Evolutionary conservation across 2,329 filamentous ascomycete species (phyloP).

Genomic region (Macrophomina pseudophaseolina): DNA sequence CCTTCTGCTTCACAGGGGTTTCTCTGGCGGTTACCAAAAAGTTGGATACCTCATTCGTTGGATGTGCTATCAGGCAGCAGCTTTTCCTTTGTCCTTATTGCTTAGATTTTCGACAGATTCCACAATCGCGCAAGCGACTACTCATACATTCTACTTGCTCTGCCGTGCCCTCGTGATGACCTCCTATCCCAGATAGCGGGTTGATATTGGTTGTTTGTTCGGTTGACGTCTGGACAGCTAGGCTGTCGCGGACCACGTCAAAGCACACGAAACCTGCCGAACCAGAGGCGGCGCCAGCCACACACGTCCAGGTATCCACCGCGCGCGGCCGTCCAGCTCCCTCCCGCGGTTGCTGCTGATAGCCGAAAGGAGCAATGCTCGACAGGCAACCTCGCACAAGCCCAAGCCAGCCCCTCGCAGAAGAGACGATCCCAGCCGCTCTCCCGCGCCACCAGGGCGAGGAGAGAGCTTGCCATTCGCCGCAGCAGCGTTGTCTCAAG

Average conservation of each 20-base stretch:
- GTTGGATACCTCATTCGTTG: conserved; percentile 24
- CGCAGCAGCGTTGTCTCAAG: neutral
- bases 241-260: conserved; percentile 18
- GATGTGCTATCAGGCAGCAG: conserved; percentile 5
- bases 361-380: conserved; percentile 20
- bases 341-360: neutral
- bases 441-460: neutral
- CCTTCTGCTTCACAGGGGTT: conserved; percentile 7
- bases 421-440: neutral
- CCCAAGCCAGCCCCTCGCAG: conserved; percentile 6
- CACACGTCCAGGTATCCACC: neutral
- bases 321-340: conserved; percentile 1
- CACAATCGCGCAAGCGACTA: conserved; percentile 17
- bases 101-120: neutral
- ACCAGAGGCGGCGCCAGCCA: conserved; percentile 10
- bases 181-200: conserved; percentile 14
- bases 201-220: neutral
- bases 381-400: conserved; percentile 21
- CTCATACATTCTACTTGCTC: neutral
- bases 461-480: neutral
- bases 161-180: conserved; percentile 9
- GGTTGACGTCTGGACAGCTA: conserved; percentile 13
- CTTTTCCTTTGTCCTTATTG: neutral
- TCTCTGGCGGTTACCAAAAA: conserved; percentile 13
- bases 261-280: conserved; percentile 20